Evolutionary conservation across 371 early-diverging fungal genomes (phyloP), one percentile per base, ranked within the genome.

Genomic region (Mucor sp.): DNA sequence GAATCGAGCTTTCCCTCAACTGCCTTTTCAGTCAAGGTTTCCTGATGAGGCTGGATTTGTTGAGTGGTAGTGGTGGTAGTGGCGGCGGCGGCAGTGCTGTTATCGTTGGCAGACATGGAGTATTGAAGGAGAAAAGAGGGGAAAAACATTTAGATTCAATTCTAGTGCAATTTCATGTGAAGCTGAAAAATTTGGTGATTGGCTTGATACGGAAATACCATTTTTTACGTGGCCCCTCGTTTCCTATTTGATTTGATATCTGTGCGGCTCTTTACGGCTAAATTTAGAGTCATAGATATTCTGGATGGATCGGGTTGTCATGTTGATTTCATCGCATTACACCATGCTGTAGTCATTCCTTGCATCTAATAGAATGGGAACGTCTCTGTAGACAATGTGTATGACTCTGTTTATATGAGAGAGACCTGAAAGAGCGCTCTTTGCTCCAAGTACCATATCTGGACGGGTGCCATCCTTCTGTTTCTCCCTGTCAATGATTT

Each of bases 1-100:
- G 84, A 72, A 64, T 87, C 88, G 27, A 85, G 47, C 41, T 87
- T 74, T 30, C 86, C 84, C n/a, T 82, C 68, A 6, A 35, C 39
- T 1, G 70, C 67, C 60, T 76, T 62, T 14, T 73, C 70, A 0
- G 53, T 21, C 9, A 73, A 47, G 6, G 68, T 47, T 66, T 76
- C 74, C 11, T 60, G 12, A 7, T 44, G 19, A 15, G 41, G 9
- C 14, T 28, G 28, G 6, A 33, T 17, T 32, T 57, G 57, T 3
- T 53, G 53, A 5, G 5, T 1, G 39, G 17, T 17, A 5, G 17
- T 41, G 41, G 41, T 41, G 39, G 17, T 17, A 5, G 17, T 41
- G 41, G 41, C 17, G 27, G 2, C 21, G 30, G 30, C 30, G 15
- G 2, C 21, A 15, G 25, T 14, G 53, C 14, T 53, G 23, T 15